Conservation (phyloP, 2,329 filamentous ascomycete genomes). For the Aureobasidium sp. region DNA sequence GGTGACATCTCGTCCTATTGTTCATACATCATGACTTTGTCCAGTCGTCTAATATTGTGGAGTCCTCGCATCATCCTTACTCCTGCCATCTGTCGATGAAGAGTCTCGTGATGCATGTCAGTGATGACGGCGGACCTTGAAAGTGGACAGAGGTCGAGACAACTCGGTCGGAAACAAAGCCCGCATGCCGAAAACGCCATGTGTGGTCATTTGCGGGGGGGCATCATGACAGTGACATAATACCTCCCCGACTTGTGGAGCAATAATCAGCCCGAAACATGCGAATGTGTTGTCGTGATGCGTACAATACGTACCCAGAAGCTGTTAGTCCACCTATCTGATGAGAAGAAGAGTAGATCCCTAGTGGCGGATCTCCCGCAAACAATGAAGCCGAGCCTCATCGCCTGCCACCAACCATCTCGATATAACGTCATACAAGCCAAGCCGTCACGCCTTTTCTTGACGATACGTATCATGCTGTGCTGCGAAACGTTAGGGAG, state of each 20-base stretch:
- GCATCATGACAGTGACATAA: not conserved
- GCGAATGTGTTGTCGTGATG: not conserved
- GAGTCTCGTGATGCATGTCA: not conserved
- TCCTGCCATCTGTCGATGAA: not conserved
- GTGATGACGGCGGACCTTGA: not conserved
- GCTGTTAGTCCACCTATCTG: not conserved
- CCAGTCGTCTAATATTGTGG: not conserved
- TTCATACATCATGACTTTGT: not conserved
- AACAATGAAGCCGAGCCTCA: conserved; percentile 5
- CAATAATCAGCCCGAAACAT: not conserved
- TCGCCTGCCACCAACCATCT: not conserved
- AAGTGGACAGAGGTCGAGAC: not conserved
- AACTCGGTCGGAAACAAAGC: not conserved
- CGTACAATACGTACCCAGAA: not conserved
- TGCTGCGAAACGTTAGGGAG: not conserved
- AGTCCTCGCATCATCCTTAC: not conserved
- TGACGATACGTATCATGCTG: not conserved
- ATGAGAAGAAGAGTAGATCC: not conserved
- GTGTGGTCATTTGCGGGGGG: not conserved
- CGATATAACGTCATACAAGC: conserved; percentile 3
- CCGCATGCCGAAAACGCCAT: conserved; percentile 2
- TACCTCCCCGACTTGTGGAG: not conserved
- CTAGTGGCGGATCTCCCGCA: not conserved
- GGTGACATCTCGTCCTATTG: not conserved
- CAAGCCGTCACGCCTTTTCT: conserved; percentile 3